Evolutionary conservation across 305 asterid species (phyloP).

Genomic region (Withania somnifera): DNA sequence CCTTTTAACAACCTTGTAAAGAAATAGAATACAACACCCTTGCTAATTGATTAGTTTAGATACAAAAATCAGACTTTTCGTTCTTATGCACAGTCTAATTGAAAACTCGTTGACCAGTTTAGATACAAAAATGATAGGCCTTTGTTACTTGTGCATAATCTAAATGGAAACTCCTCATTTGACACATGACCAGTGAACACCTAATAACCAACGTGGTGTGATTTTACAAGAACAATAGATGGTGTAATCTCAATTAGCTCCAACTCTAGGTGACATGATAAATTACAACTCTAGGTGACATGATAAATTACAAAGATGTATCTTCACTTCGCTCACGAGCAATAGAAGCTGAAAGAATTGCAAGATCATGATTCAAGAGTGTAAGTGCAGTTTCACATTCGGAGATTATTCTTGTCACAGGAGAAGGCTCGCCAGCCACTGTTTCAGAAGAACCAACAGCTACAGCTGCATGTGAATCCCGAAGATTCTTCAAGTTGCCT

Average conservation of each 20-base stretch:
- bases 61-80: background rate
- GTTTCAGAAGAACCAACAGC: constrained; percentile 82
- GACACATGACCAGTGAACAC: background rate
- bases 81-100: background rate
- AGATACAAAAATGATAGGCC: background rate
- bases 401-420: constrained; percentile 84
- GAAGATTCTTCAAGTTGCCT: constrained; percentile 90
- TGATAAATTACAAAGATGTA: constrained; percentile 4
- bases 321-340: constrained; percentile 80
- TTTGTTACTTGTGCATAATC: background rate
- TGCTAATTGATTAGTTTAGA: background rate
- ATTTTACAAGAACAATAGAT: background rate
- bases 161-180: background rate
- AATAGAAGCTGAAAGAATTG: constrained; percentile 89
- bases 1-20: too few relatives aligned
- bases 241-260: background rate
- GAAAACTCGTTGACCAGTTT: background rate
- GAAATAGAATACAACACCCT: background rate
- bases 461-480: constrained; percentile 93
- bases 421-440: constrained; percentile 84
- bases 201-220: background rate
- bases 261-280: background rate
- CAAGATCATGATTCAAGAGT: constrained; percentile 76
- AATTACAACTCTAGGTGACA: background rate
- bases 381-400: constrained; percentile 89